phyloP scores from a whole-genome alignment of 352 stramenopile genomes.

The Globisporangium spiculum region DNA sequence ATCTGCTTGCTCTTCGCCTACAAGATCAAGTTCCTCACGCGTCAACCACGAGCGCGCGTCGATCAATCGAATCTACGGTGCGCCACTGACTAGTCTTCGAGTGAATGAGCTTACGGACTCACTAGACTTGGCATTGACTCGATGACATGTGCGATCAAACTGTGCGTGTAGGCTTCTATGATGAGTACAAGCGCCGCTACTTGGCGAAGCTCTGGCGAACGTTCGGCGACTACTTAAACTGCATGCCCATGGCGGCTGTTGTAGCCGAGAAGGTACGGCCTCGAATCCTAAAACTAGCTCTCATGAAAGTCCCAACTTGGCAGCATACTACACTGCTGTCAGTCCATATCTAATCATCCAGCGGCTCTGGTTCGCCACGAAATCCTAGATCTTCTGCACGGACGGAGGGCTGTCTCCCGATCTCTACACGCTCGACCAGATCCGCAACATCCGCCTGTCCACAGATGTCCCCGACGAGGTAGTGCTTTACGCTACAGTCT shows the following conservation, averaged over 20 bases:
- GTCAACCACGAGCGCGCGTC: conserved; percentile 80
- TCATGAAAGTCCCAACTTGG: no score
- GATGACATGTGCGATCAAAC: neutral
- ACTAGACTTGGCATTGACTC: neutral
- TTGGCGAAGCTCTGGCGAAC: conserved; percentile 92
- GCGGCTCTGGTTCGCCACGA: neutral
- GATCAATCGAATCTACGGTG: conserved; percentile 83
- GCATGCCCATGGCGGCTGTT: conserved; percentile 94
- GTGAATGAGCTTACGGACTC: neutral
- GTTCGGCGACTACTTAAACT: conserved; percentile 99
- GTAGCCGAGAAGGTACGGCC: conserved; percentile 90
- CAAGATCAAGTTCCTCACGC: conserved; percentile 88
- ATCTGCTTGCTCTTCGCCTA: conserved; percentile 82
- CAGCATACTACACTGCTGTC: neutral
- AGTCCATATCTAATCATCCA: neutral
- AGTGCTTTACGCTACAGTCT: neutral
- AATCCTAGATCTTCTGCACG: conserved; percentile 95
- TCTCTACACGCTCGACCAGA: conserved; percentile 97
- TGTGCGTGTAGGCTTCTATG: conserved; percentile 90
- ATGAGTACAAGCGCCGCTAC: conserved; percentile 97
- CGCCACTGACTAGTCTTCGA: neutral
- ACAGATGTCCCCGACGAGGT: conserved; percentile 81
- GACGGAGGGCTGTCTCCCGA: conserved; percentile 92
- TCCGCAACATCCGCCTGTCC: conserved; percentile 85
- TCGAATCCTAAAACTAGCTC: no score